Percentiles rank a stretch among this genome's conserved stretches.
phyloP scores from a whole-genome alignment of 2,329 filamentous ascomycete species.

The Gnomoniopsis sp. region DNA sequence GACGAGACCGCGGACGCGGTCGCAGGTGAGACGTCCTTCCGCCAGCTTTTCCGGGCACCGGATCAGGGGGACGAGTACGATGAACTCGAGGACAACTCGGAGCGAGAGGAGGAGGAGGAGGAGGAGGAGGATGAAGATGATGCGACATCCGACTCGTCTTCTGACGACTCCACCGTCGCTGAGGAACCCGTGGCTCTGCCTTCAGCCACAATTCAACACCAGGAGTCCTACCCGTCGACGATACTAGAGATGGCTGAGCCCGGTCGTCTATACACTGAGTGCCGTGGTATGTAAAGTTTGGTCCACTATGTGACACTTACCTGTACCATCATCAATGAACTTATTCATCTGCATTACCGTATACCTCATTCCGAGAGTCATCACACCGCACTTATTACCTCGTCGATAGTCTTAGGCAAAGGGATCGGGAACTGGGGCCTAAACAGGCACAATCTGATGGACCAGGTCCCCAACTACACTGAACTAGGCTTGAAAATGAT shows the following conservation, averaged over 20 bases:
- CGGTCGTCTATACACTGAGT: slow-evolving; percentile 1
- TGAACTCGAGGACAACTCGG: neutral
- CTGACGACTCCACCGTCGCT: neutral
- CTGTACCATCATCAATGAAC: too few species aligned
- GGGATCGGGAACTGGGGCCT: too few species aligned
- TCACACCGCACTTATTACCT: too few species aligned
- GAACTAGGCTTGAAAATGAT: too few species aligned
- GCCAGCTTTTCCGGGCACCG: slow-evolving; percentile 12
- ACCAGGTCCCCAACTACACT: too few species aligned
- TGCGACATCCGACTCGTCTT: neutral
- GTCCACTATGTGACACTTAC: too few species aligned
- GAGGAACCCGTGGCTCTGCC: slow-evolving; percentile 1
- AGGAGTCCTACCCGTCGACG: slow-evolving; percentile 1
- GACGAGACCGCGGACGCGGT: neutral
- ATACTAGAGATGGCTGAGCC: slow-evolving; percentile 1
- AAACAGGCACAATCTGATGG: too few species aligned
- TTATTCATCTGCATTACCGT: too few species aligned
- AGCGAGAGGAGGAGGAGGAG: too few species aligned
- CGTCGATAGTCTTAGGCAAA: too few species aligned
- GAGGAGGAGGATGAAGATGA: too few species aligned
- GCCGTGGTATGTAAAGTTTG: neutral
- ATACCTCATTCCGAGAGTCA: too few species aligned
- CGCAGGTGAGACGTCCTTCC: neutral
- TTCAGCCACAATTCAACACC: slow-evolving; percentile 5
- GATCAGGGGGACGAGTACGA: slow-evolving; percentile 2